Conservation (phyloP, 495 filamentous ascomycete genomes). For the Aspergillus avenaceus region DNA sequence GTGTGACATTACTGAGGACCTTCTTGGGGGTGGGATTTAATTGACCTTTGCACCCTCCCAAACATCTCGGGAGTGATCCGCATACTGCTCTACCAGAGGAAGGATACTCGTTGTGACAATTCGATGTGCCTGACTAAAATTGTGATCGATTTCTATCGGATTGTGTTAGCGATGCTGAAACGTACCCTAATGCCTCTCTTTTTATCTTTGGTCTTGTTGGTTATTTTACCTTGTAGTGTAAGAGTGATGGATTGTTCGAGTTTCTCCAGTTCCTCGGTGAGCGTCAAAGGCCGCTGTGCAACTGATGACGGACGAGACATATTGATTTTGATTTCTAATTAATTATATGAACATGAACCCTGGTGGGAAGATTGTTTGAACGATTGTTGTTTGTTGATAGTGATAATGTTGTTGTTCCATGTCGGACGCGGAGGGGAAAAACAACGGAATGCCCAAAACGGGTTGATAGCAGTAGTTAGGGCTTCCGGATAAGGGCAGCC, state of each 20-base stretch:
- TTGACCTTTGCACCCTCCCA: slow-evolving; percentile 93
- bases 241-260: slow-evolving; percentile 95
- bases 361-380: no score
- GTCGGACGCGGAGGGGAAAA: slow-evolving; percentile 25
- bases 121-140: slow-evolving; percentile 93
- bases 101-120: slow-evolving; percentile 93
- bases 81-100: slow-evolving; percentile 94
- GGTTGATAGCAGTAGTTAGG: no score
- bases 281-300: slow-evolving; percentile 62
- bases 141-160: slow-evolving; percentile 88
- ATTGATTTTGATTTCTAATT: no score
- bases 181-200: no score
- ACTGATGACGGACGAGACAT: slow-evolving; percentile 53
- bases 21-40: not conserved
- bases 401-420: slow-evolving; percentile 13
- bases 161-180: not conserved
- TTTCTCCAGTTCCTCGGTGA: slow-evolving; percentile 95
- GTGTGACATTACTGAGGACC: not conserved
- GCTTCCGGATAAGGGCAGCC: slow-evolving; percentile 34
- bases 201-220: slow-evolving; percentile 13
- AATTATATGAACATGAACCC: no score
- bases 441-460: slow-evolving; percentile 26
- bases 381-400: slow-evolving; percentile 3
- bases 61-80: slow-evolving; percentile 85
- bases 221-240: slow-evolving; percentile 76